A percentile compares a stretch with the other conserved stretches of the same genome.
These are phyloP conservation scores for Blumeria hordei DNA, from an alignment of 2,329 filamentous ascomycete genomes.

Conservation along the genomic window DNA sequence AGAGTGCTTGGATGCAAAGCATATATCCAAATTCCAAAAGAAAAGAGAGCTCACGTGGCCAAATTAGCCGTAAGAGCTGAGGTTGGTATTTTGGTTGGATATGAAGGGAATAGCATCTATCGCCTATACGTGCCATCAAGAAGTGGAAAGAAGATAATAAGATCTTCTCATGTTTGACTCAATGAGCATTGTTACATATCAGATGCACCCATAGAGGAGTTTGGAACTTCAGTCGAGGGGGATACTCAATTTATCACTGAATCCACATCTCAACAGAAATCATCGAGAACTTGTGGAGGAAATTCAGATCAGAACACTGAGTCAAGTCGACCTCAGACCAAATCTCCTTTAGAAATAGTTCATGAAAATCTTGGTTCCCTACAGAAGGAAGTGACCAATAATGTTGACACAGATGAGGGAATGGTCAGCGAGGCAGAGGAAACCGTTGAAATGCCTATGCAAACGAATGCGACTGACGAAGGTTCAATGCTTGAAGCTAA, in stretches of 20 bases:
- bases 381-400: constrained; percentile 1
- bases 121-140: not conserved
- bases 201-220: not conserved
- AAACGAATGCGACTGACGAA: not conserved
- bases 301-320: not conserved
- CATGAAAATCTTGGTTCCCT: not conserved
- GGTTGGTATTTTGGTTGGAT: constrained; percentile 1
- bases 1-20: constrained; percentile 1
- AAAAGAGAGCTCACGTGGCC: not conserved
- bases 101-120: not conserved
- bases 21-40: not conserved
- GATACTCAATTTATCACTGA: not conserved
- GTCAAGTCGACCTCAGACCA: not conserved
- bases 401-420: not conserved
- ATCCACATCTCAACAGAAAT: not conserved
- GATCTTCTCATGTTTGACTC: not conserved
- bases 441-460: not conserved
- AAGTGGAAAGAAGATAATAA: not conserved
- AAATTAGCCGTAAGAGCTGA: constrained; percentile 1
- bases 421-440: not conserved
- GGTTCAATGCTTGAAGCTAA: not conserved
- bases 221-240: not conserved
- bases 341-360: not conserved
- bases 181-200: not conserved
- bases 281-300: not conserved